These are phyloP conservation scores for Stagonosporopsis rhizophila DNA, from an alignment of 2,329 filamentous ascomycete species.

Conservation along the genomic window DNA sequence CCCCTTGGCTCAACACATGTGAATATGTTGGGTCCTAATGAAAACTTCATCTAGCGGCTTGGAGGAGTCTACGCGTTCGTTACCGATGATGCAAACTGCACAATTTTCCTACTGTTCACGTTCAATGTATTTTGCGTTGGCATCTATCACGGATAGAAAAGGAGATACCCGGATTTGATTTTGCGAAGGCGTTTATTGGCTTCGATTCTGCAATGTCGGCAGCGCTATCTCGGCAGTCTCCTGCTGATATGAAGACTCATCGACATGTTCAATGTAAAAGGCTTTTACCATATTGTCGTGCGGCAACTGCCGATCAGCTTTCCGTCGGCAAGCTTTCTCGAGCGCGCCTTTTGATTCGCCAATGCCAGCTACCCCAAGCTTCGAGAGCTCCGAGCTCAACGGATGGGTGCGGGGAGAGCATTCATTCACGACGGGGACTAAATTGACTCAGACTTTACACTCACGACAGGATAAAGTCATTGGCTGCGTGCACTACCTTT, in stretches of 20 bases:
- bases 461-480: not conserved
- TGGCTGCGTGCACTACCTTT: not conserved
- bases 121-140: not conserved
- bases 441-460: not conserved
- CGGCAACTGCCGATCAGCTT: conserved; percentile 8
- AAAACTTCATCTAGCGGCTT: conserved; percentile 3
- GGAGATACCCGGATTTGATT: conserved; percentile 4
- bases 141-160: not conserved
- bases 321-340: conserved; percentile 3
- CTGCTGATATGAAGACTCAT: not conserved
- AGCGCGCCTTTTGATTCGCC: conserved; percentile 6
- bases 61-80: not conserved
- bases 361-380: conserved; percentile 10
- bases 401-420: conserved; percentile 5
- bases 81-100: not conserved
- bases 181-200: not conserved
- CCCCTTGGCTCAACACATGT: conserved; percentile 1
- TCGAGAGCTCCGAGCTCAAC: conserved; percentile 3
- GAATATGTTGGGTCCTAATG: not conserved
- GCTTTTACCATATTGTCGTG: not conserved
- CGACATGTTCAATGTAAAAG: not conserved
- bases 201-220: not conserved
- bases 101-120: not conserved
- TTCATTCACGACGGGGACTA: not conserved
- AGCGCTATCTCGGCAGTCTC: not conserved